These are phyloP conservation scores for Megacollybia marginata DNA, from an alignment of 768 basidiomycete genomes.

Conservation along the genomic window DNA sequence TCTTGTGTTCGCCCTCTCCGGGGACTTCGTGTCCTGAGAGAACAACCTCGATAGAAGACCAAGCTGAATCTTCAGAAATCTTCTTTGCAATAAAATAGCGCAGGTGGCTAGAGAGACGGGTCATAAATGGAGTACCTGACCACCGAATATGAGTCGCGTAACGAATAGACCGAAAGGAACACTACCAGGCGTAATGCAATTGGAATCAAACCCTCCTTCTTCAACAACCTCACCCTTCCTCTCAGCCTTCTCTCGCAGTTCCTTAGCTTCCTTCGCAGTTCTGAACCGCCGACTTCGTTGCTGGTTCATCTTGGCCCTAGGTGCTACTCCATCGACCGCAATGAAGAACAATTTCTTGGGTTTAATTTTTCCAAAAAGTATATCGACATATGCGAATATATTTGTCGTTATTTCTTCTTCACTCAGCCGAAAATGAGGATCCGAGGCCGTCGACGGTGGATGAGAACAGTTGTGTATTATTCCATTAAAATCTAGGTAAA, in stretches of 20 bases:
- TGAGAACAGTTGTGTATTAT: constrained; percentile 94
- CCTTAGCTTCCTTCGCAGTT: constrained; percentile 88
- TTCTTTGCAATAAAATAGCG: constrained; percentile 98
- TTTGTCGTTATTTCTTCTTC: constrained; percentile 98
- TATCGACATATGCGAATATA: constrained; percentile 95
- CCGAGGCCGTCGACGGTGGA: constrained; percentile 75
- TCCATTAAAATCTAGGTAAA: constrained; percentile 92
- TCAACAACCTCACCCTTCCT: constrained; percentile 84
- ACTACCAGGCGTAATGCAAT: constrained; percentile 90
- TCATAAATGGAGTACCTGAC: constrained; percentile 92
- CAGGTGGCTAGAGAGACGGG: constrained; percentile 81
- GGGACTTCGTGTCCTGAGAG: constrained; percentile 97
- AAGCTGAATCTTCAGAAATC: constrained; percentile 93
- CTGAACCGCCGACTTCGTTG: constrained; percentile 91
- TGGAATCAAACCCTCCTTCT: constrained; percentile 95
- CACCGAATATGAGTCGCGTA: neutral
- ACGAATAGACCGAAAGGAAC: too few relatives aligned
- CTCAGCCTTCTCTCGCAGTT: constrained; percentile 80
- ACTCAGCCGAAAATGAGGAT: constrained; percentile 90
- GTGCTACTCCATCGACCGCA: constrained; percentile 97
- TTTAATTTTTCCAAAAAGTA: constrained; percentile 94
- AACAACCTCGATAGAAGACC: constrained; percentile 88
- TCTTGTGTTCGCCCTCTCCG: constrained; percentile 99
- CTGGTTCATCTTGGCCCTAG: constrained; percentile 99
- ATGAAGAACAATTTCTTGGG: constrained; percentile 98